Base-by-base conservation (phyloP, 768 basidiomycete genomes). In the Leccinum boreale region DNA sequence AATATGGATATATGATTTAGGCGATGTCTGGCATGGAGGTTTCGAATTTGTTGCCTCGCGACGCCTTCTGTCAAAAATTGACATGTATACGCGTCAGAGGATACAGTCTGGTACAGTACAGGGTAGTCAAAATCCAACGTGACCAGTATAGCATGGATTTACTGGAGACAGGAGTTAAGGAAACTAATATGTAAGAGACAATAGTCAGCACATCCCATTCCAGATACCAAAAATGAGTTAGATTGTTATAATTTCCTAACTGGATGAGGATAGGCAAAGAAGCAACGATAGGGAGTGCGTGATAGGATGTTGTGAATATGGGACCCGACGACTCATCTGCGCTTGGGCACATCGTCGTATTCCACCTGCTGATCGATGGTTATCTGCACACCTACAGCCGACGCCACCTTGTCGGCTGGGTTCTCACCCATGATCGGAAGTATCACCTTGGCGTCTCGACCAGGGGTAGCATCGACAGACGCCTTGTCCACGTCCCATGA, bases 281-380 rank as follows among this genome's bases (percentile, higher is more conserved):
- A 21, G 23, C 5, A 48, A 24, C 21, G 1, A 29, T 4, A 33
- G 23, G 28, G 4, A 35, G 46, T 23, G 48, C 35, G 48, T 21
- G n/a, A 15, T 49, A 24, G 3, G 17, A 31, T 46, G 35, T 7
- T 29, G 6, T 39, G 19, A 35, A 50, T 26, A 11, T 17, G 6
- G 21, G 14, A 33, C 33, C 31, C 50, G 29, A 36, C 26, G 10
- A 12, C 26, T 63, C 55, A 70, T 44, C 62, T 61, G 45, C 56
- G 63, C 14, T 59, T 60, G 5, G 63, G 58, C 23, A 53, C 1
- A 5, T 71, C 65, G 55, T 82, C 81, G 56, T 82, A 84, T 26
- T 81, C 81, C 51, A 85, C 74, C 62, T 85, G 78, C 42, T 79
- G 71, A 58, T 85, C 79, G 53, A 85, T 78, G 1, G 83, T 84